These are phyloP conservation scores for Diaporthe sp. DNA, from an alignment of 2,329 filamentous ascomycete genomes.

Conservation along the genomic window DNA sequence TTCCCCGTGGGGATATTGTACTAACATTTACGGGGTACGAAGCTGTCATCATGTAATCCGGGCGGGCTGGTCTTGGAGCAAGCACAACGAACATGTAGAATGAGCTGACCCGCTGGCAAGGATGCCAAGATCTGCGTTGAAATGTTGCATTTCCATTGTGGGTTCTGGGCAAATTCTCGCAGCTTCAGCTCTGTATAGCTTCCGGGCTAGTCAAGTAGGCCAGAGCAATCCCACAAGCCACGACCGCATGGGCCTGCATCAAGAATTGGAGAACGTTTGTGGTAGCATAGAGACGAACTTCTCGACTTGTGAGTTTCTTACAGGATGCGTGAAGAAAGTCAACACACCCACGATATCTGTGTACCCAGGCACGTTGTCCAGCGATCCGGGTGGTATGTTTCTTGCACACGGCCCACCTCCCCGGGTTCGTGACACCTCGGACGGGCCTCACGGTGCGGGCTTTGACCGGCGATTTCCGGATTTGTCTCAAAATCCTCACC, in stretches of 20 bases:
- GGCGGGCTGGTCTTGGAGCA: neutral
- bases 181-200: neutral
- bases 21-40: neutral
- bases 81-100: neutral
- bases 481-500: slow-evolving; percentile 19
- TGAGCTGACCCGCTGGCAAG: slow-evolving; percentile 29
- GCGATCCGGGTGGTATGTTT: neutral
- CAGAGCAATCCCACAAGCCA: neutral
- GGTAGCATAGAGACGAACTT: neutral
- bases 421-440: neutral
- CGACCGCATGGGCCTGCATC: neutral
- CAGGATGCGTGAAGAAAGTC: neutral
- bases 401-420: slow-evolving; percentile 11
- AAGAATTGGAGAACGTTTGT: neutral
- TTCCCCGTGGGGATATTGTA: slow-evolving; percentile 19
- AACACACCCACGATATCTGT: neutral
- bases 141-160: slow-evolving; percentile 13
- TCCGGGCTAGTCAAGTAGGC: neutral
- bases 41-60: slow-evolving; percentile 1
- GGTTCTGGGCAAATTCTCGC: slow-evolving; percentile 29
- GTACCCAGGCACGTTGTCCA: neutral
- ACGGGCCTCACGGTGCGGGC: slow-evolving; percentile 1
- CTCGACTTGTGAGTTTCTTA: neutral
- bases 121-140: slow-evolving; percentile 28
- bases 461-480: neutral